phyloP scores from a whole-genome alignment of 768 basidiomycete genomes.

The Naganishia kalamii region DNA sequence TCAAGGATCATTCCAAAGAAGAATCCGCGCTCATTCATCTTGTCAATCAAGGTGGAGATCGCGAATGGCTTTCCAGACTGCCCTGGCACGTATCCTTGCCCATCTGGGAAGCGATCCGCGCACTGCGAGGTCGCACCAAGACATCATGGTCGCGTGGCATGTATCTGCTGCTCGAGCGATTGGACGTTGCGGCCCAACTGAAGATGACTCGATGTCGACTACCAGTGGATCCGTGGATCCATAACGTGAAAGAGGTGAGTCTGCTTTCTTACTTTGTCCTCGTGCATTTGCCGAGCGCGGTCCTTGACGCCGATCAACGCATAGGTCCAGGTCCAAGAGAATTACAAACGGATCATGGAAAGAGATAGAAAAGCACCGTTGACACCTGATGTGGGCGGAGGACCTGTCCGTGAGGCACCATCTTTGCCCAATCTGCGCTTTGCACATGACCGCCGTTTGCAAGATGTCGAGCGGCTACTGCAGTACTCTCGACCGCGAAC shows the following conservation, averaged over 20 bases:
- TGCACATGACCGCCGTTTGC: constrained; percentile 77
- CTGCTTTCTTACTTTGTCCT: neutral
- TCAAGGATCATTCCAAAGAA: neutral
- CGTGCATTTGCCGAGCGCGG: neutral
- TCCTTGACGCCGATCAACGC: neutral
- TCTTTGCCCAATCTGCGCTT: constrained; percentile 69
- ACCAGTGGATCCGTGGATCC: constrained; percentile 8
- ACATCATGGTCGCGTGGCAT: constrained; percentile 64
- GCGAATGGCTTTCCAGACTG: constrained; percentile 32
- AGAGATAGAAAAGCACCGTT: neutral
- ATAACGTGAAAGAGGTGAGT: constrained; percentile 22
- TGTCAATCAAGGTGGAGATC: constrained; percentile 26
- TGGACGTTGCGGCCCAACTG: constrained; percentile 60
- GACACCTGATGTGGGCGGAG: neutral
- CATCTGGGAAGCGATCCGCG: constrained; percentile 73
- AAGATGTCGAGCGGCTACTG: constrained; percentile 85
- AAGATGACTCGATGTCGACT: neutral
- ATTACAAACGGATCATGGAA: constrained; percentile 1
- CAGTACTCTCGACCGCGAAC: constrained; percentile 68
- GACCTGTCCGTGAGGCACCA: constrained; percentile 13
- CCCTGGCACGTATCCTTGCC: constrained; percentile 51
- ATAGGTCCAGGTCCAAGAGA: neutral
- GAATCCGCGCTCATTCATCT: constrained; percentile 26
- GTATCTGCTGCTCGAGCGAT: constrained; percentile 64
- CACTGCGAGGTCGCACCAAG: constrained; percentile 72